A percentile compares a stretch with the other conserved stretches of the same genome.
Conservation (phyloP, 768 basidiomycete genomes). For the Amanita subjunquillea region DNA sequence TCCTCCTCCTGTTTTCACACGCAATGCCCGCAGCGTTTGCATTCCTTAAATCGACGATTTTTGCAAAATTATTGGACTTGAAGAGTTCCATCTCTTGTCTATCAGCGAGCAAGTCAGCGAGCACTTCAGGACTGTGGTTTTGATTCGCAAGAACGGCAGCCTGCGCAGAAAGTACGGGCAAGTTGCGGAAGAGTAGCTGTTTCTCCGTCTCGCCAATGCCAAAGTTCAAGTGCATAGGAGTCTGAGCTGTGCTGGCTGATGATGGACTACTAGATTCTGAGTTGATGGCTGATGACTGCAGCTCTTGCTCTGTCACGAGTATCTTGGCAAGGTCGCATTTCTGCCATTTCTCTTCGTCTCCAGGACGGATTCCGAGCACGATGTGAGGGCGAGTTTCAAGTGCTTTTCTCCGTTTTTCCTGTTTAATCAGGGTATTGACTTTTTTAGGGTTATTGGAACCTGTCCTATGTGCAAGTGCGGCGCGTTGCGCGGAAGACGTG, state of each 20-base stretch:
- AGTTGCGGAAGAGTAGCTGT: conserved; percentile 50
- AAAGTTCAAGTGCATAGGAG: conserved; percentile 50
- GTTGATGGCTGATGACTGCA: conserved; percentile 18
- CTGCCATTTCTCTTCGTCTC: conserved; percentile 59
- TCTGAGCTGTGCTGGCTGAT: conserved; percentile 25
- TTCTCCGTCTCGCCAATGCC: conserved; percentile 55
- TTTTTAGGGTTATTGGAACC: conserved; percentile 27
- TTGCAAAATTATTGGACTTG: conserved; percentile 51
- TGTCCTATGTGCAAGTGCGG: conserved; percentile 21
- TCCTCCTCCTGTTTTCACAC: conserved; percentile 75
- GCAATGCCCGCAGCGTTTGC: conserved; percentile 82
- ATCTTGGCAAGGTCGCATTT: conserved; percentile 54
- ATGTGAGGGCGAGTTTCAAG: conserved; percentile 45
- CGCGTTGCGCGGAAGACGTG: conserved; percentile 31
- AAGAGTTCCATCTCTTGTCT: conserved; percentile 23
- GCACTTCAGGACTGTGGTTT: neutral
- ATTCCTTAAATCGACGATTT: conserved; percentile 75
- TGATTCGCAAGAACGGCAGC: conserved; percentile 9
- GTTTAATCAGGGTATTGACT: conserved; percentile 35
- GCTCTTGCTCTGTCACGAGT: conserved; percentile 45
- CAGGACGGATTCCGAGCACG: conserved; percentile 62
- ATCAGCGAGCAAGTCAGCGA: conserved; percentile 8
- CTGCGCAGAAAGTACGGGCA: conserved; percentile 46
- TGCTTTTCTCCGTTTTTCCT: conserved; percentile 28
- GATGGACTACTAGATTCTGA: conserved; percentile 16